Base-by-base conservation (phyloP, 2,329 filamentous ascomycete species). In the Aureobasidium lini region DNA sequence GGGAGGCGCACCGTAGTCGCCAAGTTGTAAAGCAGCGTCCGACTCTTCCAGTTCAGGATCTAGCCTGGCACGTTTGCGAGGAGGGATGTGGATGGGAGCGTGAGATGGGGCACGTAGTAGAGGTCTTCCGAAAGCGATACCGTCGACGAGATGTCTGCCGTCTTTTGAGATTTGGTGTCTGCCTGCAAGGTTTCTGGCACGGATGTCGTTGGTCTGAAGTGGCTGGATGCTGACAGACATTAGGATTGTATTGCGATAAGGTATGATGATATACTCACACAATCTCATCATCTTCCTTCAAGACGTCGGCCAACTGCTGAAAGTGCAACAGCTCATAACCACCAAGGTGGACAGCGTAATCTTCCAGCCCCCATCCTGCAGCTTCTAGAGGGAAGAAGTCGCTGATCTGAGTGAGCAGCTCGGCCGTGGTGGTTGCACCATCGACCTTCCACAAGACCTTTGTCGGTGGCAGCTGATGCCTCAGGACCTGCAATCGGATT, bases 271-370 rank as follows among this genome's bases (percentile, higher is more conserved):
- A 52, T 50, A 79, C 86, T 67, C 76, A 91, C 88, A 88, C 78
- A 59, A 96, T 83, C 71, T 92, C 84, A 67, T 96, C 92, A 58
- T 94, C 90, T 54, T 93, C 86, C 65, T 89, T 87, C 60, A 96
- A 76, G 9, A 94, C 77, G 46, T 81, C 80, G 13, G 79, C 77
- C 6, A 95, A 81, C 18, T 82, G 79, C 70, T 90, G 87, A 67
- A 90, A 97, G 74, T 96, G 93, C 60, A 96, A 75, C 66, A 90
- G 94, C 73, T 97, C 93, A 65, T 89, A 96, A 47, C 82, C 84
- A 16, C 73, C 76, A 3, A 96, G 79, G 72, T 95, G 89, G 32
- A 96, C 89, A 8, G 83, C 83, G 72, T 97, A 97, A 70, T 96
- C 90, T 68, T 96, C 92, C 3, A 96, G 75, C 0, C 90, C 90